Conservation (phyloP, 2,329 filamentous ascomycete species). For the Cladosporium sp. region DNA sequence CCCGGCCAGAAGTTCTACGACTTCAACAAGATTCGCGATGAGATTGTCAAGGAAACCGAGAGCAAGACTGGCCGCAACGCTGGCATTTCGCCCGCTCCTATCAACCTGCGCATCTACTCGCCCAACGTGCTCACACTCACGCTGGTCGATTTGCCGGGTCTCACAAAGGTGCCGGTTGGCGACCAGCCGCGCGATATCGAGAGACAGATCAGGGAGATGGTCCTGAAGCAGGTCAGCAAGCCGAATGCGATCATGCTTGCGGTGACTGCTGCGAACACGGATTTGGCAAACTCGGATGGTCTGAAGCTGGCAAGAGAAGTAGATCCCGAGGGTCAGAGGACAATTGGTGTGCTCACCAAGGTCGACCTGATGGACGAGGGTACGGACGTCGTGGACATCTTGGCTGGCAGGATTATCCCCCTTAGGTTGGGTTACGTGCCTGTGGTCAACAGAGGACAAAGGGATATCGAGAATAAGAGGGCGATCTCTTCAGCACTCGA, state of each 20-base stretch:
- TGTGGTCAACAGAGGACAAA: slow-evolving; percentile 95
- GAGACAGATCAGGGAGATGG: slow-evolving; percentile 95
- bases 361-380: slow-evolving; percentile 99
- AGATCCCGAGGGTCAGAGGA: slow-evolving; percentile 94
- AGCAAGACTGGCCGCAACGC: slow-evolving; percentile 94
- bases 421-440: slow-evolving; percentile 92
- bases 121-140: slow-evolving; percentile 97
- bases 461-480: slow-evolving; percentile 98
- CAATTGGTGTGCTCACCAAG: slow-evolving; percentile 97
- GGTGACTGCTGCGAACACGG: slow-evolving; percentile 93
- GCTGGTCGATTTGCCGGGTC: slow-evolving; percentile 89
- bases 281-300: slow-evolving; percentile 97
- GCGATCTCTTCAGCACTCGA: slow-evolving; percentile 86
- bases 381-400: slow-evolving; percentile 96
- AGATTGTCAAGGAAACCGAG: slow-evolving; percentile 95
- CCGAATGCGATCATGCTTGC: slow-evolving; percentile 97
- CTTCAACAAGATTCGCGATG: slow-evolving; percentile 97
- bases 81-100: slow-evolving; percentile 92
- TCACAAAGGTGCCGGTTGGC: slow-evolving; percentile 95
- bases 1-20: slow-evolving; percentile 97
- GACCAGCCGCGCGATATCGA: slow-evolving; percentile 97
- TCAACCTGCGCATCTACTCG: slow-evolving; percentile 97
- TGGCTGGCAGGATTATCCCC: slow-evolving; percentile 95
- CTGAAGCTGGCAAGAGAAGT: slow-evolving; percentile 95
- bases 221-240: slow-evolving; percentile 97